Conservation (phyloP, 371 early-diverging fungal species). For the Enterocytospora artemiae region DNA sequence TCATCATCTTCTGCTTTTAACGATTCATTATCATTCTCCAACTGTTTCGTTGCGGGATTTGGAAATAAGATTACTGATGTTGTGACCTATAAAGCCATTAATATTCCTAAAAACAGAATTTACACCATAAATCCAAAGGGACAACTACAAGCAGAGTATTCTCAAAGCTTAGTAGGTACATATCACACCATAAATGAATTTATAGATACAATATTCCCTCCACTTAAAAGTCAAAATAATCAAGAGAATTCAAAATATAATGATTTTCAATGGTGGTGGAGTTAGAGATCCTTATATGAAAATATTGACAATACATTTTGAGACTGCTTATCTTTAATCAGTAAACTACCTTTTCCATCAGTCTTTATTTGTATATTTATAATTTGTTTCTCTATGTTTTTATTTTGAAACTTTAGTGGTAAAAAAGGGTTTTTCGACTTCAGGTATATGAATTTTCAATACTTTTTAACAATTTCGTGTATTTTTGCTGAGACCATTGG, state of each 20-base stretch:
- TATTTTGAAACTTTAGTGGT: neutral
- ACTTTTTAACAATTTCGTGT: no score
- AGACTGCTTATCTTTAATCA: neutral
- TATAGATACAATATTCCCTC: conserved; percentile 86
- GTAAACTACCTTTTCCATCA: neutral
- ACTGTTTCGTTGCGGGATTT: conserved; percentile 87
- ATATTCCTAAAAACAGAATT: conserved; percentile 78
- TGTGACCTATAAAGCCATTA: conserved; percentile 79
- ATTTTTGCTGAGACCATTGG: no score
- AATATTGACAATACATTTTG: neutral
- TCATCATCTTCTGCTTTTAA: no score
- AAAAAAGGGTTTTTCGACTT: neutral
- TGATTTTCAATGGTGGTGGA: conserved; percentile 38
- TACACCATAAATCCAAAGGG: conserved; percentile 87
- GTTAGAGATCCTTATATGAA: neutral
- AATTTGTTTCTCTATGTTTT: neutral
- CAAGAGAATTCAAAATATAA: conserved; percentile 17
- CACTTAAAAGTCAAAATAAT: conserved; percentile 48
- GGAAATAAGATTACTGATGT: conserved; percentile 89
- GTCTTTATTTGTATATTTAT: neutral
- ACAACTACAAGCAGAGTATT: conserved; percentile 71
- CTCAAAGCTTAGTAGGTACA: conserved; percentile 9
- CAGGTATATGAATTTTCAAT: neutral
- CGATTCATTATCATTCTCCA: no score
- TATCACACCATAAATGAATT: conserved; percentile 63